These are phyloP conservation scores for Hibiscus syriacus DNA, from an alignment of 345 rosid species.

Conservation along the genomic window DNA sequence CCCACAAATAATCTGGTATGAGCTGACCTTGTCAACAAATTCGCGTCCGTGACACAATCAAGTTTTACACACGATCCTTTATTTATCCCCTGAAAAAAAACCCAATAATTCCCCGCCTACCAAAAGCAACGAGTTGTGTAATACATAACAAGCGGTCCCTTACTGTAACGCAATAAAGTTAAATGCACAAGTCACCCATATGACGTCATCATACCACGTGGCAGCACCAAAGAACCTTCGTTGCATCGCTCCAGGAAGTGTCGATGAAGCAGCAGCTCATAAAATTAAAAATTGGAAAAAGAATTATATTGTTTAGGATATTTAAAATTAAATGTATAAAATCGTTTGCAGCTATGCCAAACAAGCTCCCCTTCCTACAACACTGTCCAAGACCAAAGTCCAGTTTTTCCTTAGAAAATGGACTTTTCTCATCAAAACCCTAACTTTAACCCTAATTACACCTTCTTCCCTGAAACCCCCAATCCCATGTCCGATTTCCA, in stretches of 20 bases:
- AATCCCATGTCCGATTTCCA: not conserved
- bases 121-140: too few relatives aligned
- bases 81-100: too few relatives aligned
- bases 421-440: not conserved
- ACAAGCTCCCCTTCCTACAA: not conserved
- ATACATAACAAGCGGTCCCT: not conserved
- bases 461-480: not conserved
- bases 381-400: slow-evolving; percentile 3
- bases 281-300: not conserved
- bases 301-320: not conserved
- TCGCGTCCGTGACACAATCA: too few relatives aligned
- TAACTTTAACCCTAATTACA: not conserved
- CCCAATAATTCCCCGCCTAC: too few relatives aligned
- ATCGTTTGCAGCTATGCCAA: not conserved
- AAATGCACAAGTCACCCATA: not conserved
- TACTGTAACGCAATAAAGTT: not conserved
- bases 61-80: too few relatives aligned
- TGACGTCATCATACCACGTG: not conserved
- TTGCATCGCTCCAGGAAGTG: not conserved
- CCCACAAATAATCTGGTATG: too few relatives aligned
- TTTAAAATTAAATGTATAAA: slow-evolving; percentile 3
- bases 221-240: not conserved
- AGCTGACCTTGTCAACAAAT: too few relatives aligned
- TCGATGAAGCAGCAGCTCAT: not conserved
- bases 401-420: not conserved